Base-by-base conservation (phyloP, 2,329 filamentous ascomycete species). In the Calonectria naviculata region DNA sequence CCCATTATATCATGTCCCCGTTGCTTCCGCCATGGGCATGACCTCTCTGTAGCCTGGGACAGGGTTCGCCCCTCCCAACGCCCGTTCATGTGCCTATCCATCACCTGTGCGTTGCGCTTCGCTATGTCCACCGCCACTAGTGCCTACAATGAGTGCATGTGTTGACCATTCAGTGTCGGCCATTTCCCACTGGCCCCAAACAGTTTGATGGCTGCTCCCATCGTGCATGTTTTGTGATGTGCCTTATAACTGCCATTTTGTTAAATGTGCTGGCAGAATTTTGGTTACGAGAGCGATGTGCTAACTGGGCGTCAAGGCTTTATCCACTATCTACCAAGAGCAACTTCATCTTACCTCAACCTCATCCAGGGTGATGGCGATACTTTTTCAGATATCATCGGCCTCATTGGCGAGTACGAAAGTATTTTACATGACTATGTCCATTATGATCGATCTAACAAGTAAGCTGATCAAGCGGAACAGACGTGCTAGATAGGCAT, bases 391-490 rank as follows among this genome's bases (percentile, higher is more conserved):
- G 92, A 93, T 75, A 90, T 97, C 66, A 84, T 97, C 56, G 87
- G 89, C 46, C 87, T 95, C 72, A 90, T 97, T 70, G 89, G 89
- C 79, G 92, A 95, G 76, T 97, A 97, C 83, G 94, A 95, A 85
- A 88, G 89, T 89, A 80, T 70, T 80, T 47, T 12, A 46, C 52
- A 56, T 52, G 46, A 60, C 19, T 31, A 17, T 65, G 42, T 62
- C n/a, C n/a, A 24, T 46, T 34, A 54, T 41, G 47, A 56, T 54
- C n/a, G 38, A 54, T 54, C 52, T 65, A 46, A 66, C 73, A 56
- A 76, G 72, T 71, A 71, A 76, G 52, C 67, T 71, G 56, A 65
- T 70, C 58, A 64, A 65, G 44, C n/a, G 44, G 29, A 49, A 7
- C 71, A 89, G 94, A 92, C 74, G 94, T 97, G 19, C 86, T 97